phyloP scores from a whole-genome alignment of 495 filamentous ascomycete species.

The Cudoniella acicularis region DNA sequence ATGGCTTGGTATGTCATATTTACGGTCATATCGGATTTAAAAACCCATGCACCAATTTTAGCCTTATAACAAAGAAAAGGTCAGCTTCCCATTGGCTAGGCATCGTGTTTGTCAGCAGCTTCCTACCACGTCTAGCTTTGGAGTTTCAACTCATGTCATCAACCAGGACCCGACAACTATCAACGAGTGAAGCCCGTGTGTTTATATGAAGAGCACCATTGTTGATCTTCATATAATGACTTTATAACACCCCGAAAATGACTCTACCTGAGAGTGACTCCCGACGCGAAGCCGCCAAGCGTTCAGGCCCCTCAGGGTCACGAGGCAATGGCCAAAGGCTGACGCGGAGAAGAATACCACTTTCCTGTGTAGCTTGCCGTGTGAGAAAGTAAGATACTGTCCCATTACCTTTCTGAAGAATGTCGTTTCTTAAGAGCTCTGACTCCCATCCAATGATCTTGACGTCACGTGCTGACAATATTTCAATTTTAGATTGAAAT shows the following conservation, averaged over 20 bases:
- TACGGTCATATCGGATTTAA: no score
- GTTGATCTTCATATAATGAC: no score
- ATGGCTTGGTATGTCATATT: no score
- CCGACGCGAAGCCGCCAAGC: neutral
- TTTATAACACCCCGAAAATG: neutral
- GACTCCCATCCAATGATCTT: neutral
- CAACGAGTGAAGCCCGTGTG: no score
- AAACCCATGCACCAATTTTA: no score
- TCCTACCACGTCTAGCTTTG: no score
- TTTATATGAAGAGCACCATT: no score
- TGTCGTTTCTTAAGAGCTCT: neutral
- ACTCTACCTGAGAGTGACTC: neutral
- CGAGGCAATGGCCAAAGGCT: slow-evolving; percentile 7
- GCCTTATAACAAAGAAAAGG: no score
- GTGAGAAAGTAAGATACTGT: slow-evolving; percentile 18
- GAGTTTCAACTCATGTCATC: no score
- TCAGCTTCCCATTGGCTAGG: no score
- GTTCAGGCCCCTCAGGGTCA: neutral
- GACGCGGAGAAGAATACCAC: slow-evolving; percentile 20
- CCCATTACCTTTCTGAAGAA: neutral
- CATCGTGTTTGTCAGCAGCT: no score
- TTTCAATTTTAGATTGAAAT: slow-evolving; percentile 19
- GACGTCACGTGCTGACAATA: neutral
- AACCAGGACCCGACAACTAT: no score
- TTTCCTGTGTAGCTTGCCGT: slow-evolving; percentile 21